phyloP scores from a whole-genome alignment of 768 basidiomycete genomes.

The Mycena filopes region DNA sequence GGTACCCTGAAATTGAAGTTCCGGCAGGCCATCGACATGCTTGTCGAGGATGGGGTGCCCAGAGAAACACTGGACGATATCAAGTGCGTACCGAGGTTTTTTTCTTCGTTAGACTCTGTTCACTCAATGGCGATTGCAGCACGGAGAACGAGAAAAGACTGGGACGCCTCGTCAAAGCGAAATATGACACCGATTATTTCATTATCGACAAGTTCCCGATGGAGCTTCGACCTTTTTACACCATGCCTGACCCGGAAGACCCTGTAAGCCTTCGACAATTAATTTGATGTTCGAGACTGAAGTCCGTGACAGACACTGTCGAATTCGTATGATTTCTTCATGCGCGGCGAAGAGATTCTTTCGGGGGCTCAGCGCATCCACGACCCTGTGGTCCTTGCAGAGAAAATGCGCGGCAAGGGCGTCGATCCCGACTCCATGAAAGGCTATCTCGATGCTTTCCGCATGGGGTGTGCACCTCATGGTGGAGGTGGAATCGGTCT shows the following conservation, averaged over 20 bases:
- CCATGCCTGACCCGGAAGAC: constrained; percentile 96
- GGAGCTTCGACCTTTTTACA: constrained; percentile 96
- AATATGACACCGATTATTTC: constrained; percentile 98
- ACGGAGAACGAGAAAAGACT: constrained; percentile 96
- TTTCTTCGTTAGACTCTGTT: constrained; percentile 23
- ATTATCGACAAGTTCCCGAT: constrained; percentile 99
- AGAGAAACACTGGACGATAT: constrained; percentile 89
- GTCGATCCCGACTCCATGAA: constrained; percentile 94
- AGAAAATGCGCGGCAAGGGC: constrained; percentile 88
- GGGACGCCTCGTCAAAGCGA: constrained; percentile 88
- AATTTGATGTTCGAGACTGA: constrained; percentile 15
- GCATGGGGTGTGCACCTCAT: constrained; percentile 94
- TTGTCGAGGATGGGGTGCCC: constrained; percentile 87
- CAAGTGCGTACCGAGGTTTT: constrained; percentile 60
- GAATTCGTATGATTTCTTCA: constrained; percentile 99
- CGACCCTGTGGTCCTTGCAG: constrained; percentile 81
- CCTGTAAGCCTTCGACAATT: constrained; percentile 63
- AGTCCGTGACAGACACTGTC: constrained; percentile 73
- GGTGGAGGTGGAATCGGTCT: constrained; percentile 97
- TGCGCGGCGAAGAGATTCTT: constrained; percentile 98
- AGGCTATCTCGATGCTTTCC: constrained; percentile 93
- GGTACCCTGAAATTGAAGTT: constrained; percentile 89
- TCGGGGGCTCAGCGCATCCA: constrained; percentile 99
- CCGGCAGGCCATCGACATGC: constrained; percentile 86
- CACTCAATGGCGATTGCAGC: constrained; percentile 52